Conservation (phyloP, 805 yeast genomes). For the Metschnikowia noctiluminum region DNA sequence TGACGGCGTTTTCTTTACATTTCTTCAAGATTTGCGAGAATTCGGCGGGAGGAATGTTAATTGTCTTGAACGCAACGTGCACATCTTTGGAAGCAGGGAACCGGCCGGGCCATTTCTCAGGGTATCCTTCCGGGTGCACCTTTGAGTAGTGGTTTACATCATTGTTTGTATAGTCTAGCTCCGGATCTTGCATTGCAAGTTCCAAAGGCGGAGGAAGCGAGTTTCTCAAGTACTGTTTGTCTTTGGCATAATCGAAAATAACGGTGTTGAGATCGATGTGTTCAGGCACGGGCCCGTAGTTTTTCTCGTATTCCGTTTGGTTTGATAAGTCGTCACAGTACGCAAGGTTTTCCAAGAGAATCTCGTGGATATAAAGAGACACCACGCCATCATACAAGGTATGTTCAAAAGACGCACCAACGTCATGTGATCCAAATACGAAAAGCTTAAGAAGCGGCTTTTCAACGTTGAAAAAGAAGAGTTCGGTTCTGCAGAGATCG, state of each 20-base stretch:
- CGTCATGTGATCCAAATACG: conserved; percentile 20
- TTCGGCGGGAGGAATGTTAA: conserved; percentile 26
- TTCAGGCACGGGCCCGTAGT: conserved; percentile 11
- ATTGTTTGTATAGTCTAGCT: conserved; percentile 25
- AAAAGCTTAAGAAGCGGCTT: conserved; percentile 30
- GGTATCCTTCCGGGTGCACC: conserved; percentile 19
- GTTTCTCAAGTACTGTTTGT: conserved; percentile 19
- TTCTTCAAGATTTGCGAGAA: conserved; percentile 21
- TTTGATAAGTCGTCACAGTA: conserved; percentile 13
- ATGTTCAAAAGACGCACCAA: conserved; percentile 34
- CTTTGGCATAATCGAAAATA: conserved; percentile 24
- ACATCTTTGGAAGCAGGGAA: conserved; percentile 16
- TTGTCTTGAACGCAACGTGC: conserved; percentile 23
- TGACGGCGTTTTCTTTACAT: conserved; percentile 29
- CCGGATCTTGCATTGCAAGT: conserved; percentile 23
- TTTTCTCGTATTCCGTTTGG: conserved; percentile 1
- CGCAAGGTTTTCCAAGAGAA: conserved; percentile 28
- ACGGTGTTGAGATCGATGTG: conserved; percentile 3
- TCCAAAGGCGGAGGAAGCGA: conserved; percentile 38
- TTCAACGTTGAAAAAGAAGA: conserved; percentile 22
- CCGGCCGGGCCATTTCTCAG: conserved; percentile 33
- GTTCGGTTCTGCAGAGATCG: conserved; percentile 8
- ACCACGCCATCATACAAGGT: conserved; percentile 38
- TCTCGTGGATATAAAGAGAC: conserved; percentile 33
- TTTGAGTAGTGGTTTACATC: conserved; percentile 25